Conservation (phyloP, 2,329 filamentous ascomycete genomes). For the Exophiala dermatitidis region DNA sequence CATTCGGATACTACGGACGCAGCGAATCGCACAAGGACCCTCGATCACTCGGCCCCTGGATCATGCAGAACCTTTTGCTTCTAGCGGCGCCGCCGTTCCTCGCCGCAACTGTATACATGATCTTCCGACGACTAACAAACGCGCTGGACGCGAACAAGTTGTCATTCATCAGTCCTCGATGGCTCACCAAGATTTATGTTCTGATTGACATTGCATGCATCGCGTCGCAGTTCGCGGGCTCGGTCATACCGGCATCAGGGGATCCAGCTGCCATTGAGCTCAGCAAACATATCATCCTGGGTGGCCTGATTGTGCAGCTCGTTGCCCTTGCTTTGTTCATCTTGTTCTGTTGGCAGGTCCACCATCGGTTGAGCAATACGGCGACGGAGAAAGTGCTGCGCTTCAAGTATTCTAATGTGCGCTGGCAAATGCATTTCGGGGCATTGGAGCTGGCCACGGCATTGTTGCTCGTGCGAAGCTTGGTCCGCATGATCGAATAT, state of each 20-base stretch:
- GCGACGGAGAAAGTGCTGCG: background rate
- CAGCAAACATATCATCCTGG: background rate
- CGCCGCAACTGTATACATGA: constrained; percentile 36
- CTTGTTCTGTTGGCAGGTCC: background rate
- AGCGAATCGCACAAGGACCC: background rate
- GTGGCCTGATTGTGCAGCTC: background rate
- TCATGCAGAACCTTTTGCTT: constrained; percentile 34
- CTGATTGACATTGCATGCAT: constrained; percentile 30
- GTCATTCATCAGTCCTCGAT: constrained; percentile 30
- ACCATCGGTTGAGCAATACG: background rate
- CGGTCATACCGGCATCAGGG: background rate
- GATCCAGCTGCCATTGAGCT: background rate
- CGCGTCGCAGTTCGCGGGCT: background rate
- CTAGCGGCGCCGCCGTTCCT: constrained; percentile 37
- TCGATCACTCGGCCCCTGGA: constrained; percentile 1
- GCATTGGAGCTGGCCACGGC: background rate
- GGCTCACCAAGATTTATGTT: constrained; percentile 35
- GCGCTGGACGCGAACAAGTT: constrained; percentile 32
- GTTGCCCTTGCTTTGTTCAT: background rate
- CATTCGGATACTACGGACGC: background rate
- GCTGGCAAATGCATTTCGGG: background rate
- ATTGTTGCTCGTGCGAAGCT: background rate
- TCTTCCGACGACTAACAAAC: constrained; percentile 35
- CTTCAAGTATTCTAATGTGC: background rate
- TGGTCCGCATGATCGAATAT: background rate